These are phyloP conservation scores for Cutaneotrichosporon dermatis DNA, from an alignment of 1,284 basidiomycete genomes.

Conservation along the genomic window DNA sequence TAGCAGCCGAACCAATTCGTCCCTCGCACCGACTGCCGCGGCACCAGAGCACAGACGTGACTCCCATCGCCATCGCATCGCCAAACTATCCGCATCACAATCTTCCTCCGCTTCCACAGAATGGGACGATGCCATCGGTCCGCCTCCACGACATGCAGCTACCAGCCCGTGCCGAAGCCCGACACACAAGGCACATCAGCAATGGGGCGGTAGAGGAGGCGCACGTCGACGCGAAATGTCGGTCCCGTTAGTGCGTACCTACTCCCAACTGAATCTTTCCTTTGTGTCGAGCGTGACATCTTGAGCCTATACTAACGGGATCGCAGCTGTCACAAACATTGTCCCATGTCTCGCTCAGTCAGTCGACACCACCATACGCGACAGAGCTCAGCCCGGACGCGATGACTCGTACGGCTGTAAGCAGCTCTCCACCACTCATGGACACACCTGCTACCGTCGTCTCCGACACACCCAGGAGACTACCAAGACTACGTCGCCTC, in stretches of 20 bases:
- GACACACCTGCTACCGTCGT: conserved; percentile 6
- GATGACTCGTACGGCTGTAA: conserved; percentile 6
- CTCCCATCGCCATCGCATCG: not conserved
- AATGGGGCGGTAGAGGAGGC: conserved; percentile 6
- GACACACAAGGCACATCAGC: not conserved
- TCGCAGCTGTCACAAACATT: conserved; percentile 37
- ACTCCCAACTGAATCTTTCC: no score
- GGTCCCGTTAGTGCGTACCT: conserved; percentile 35
- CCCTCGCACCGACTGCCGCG: no score
- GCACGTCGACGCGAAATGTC: conserved; percentile 36
- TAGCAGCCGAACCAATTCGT: no score
- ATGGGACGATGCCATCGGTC: not conserved
- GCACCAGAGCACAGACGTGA: not conserved
- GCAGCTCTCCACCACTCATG: conserved; percentile 12
- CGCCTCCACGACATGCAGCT: not conserved
- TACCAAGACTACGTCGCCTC: conserved; percentile 2
- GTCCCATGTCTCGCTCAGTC: conserved; percentile 38
- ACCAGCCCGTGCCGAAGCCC: not conserved
- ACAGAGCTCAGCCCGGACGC: conserved; percentile 8
- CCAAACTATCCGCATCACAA: not conserved
- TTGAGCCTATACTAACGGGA: conserved; percentile 1
- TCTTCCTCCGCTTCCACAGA: not conserved
- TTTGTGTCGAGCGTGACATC: not conserved
- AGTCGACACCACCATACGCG: conserved; percentile 19
- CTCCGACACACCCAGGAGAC: conserved; percentile 9